These are phyloP conservation scores for Yamadazyma epiphylla DNA, from an alignment of 1,139 yeast species.

Conservation along the genomic window DNA sequence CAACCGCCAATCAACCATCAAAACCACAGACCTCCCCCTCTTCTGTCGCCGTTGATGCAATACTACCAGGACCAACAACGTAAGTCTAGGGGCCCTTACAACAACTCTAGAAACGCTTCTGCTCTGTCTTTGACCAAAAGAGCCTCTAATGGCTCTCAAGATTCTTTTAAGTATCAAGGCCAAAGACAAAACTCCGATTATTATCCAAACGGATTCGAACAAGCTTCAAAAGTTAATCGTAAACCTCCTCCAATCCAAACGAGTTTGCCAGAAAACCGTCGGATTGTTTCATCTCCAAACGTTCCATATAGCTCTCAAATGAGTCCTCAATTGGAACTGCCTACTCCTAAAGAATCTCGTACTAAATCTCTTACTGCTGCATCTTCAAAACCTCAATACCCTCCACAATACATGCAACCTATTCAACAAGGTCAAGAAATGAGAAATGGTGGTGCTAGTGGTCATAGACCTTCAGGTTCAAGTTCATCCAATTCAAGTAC, in stretches of 20 bases:
- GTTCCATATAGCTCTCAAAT: conserved; percentile 11
- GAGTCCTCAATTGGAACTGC: conserved; percentile 6
- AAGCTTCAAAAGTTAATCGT: conserved; percentile 10
- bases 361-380: conserved; percentile 22
- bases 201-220: too few species aligned
- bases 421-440: conserved; percentile 15
- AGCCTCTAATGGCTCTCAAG: conserved; percentile 1
- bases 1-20: too few species aligned
- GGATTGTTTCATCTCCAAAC: conserved; percentile 25
- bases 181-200: conserved; percentile 1
- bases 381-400: conserved; percentile 14
- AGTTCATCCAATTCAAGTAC: conserved; percentile 10
- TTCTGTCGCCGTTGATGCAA: too few species aligned
- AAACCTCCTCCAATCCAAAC: conserved; percentile 19
- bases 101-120: conserved; percentile 9
- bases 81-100: conserved; percentile 3
- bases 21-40: too few species aligned
- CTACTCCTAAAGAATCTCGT: conserved; percentile 17
- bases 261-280: conserved; percentile 13
- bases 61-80: conserved; percentile 3
- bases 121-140: conserved; percentile 10
- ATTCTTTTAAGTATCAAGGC: conserved; percentile 1
- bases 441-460: conserved; percentile 4
- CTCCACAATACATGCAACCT: conserved; percentile 10
- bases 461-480: conserved; percentile 13